A percentile compares a stretch with the other conserved stretches of the same genome.
phyloP scores from a whole-genome alignment of 805 yeast genomes.

The Monosporozyma unispora region DNA sequence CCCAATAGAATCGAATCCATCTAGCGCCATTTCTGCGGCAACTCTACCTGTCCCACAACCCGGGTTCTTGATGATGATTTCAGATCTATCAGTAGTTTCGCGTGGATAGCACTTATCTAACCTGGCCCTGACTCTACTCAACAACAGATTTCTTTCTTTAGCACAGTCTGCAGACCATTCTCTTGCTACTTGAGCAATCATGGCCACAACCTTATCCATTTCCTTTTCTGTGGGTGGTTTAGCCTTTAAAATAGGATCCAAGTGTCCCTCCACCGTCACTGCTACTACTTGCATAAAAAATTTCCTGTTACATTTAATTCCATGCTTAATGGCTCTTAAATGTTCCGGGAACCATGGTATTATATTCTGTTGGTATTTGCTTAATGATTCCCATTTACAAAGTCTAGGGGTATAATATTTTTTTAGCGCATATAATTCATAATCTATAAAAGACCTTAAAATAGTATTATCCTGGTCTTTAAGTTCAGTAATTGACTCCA shows the following conservation, averaged over 20 bases:
- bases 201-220: constrained; percentile 43
- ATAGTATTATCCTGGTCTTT: background rate
- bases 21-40: constrained; percentile 41
- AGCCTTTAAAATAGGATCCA: background rate
- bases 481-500: background rate
- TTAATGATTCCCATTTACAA: constrained; percentile 30
- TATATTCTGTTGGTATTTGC: constrained; percentile 32
- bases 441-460: constrained; percentile 2
- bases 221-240: background rate
- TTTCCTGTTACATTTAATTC: constrained; percentile 12
- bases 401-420: constrained; percentile 19
- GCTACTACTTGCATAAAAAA: constrained; percentile 3
- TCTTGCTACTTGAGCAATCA: constrained; percentile 42
- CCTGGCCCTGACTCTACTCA: constrained; percentile 13
- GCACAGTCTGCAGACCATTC: constrained; percentile 48
- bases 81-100: constrained; percentile 30
- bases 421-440: constrained; percentile 7
- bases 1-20: constrained; percentile 48
- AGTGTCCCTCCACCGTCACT: background rate
- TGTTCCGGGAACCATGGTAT: constrained; percentile 41
- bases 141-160: constrained; percentile 31
- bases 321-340: constrained; percentile 29
- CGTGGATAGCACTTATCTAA: background rate
- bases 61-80: constrained; percentile 31
- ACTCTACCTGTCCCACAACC: constrained; percentile 53